These are phyloP conservation scores for Polysphondylium violaceum DNA, from an alignment of 78 protist genomes.

Conservation along the genomic window DNA sequence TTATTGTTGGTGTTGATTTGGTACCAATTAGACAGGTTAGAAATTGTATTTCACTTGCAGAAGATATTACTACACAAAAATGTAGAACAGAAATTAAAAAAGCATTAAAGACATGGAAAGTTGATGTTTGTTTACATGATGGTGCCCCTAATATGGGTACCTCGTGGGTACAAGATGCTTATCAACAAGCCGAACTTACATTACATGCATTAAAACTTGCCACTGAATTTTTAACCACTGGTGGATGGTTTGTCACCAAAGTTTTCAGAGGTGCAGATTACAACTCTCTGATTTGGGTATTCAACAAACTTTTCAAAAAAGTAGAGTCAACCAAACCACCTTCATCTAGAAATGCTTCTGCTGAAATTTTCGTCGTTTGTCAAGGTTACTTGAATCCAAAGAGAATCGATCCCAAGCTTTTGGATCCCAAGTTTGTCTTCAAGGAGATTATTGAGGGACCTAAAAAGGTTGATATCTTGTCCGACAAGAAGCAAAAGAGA, in stretches of 20 bases:
- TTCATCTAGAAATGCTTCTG: constrained; percentile 96
- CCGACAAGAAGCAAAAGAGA: constrained; percentile 28
- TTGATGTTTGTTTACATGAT: constrained; percentile 98
- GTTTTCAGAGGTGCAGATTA: constrained; percentile 99
- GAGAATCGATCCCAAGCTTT: constrained; percentile 91
- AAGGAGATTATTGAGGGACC: constrained; percentile 59
- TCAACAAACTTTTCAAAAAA: constrained; percentile 93
- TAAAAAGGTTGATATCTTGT: constrained; percentile 8
- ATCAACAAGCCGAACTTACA: constrained; percentile 95
- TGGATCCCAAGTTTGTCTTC: constrained; percentile 94
- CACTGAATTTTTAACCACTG: constrained; percentile 90
- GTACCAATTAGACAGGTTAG: constrained; percentile 97
- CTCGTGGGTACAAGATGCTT: constrained; percentile 98
- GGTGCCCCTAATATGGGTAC: constrained; percentile 99
- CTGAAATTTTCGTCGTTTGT: constrained; percentile 99
- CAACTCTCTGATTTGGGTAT: constrained; percentile 95
- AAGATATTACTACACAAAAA: constrained; percentile 98
- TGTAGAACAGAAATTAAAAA: constrained; percentile 89
- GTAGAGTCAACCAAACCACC: constrained; percentile 98
- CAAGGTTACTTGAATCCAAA: constrained; percentile 94
- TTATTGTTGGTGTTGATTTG: constrained; percentile 98
- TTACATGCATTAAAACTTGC: constrained; percentile 96
- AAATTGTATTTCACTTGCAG: constrained; percentile 86
- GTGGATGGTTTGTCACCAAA: constrained; percentile 98
- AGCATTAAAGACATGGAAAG: constrained; percentile 82